phyloP scores from a whole-genome alignment of 2,329 filamentous ascomycete species.

The Penicillium corylophilum region DNA sequence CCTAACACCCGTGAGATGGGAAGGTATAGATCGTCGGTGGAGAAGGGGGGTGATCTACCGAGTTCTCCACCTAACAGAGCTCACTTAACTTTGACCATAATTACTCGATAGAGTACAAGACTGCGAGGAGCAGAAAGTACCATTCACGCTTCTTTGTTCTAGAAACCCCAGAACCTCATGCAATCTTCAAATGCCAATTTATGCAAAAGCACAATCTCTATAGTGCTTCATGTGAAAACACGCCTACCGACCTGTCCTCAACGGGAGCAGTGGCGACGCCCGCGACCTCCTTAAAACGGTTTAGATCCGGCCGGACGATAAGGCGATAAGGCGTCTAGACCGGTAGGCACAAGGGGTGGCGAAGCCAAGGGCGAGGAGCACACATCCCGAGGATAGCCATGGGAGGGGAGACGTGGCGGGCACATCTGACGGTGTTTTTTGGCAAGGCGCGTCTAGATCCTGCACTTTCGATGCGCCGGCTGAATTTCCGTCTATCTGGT shows the following conservation, averaged over 20 bases:
- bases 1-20: too few relatives aligned
- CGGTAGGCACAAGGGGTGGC: neutral
- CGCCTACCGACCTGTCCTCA: neutral
- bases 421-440: neutral
- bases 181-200: too few relatives aligned
- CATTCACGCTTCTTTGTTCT: neutral
- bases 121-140: neutral
- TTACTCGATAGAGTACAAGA: neutral
- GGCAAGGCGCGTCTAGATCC: neutral
- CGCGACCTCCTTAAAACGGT: neutral
- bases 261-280: slow-evolving; percentile 2
- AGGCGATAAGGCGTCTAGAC: neutral
- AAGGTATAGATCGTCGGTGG: neutral
- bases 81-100: neutral
- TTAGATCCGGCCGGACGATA: slow-evolving; percentile 11
- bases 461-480: neutral
- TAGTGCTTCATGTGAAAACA: neutral
- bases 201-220: neutral
- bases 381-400: neutral
- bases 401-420: neutral
- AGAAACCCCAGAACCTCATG: too few relatives aligned
- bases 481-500: neutral
- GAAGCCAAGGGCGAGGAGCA: neutral
- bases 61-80: neutral
- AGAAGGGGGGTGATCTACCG: neutral